These are phyloP conservation scores for Trichoderma sp. DNA, from an alignment of 2,329 filamentous ascomycete genomes.

Conservation along the genomic window DNA sequence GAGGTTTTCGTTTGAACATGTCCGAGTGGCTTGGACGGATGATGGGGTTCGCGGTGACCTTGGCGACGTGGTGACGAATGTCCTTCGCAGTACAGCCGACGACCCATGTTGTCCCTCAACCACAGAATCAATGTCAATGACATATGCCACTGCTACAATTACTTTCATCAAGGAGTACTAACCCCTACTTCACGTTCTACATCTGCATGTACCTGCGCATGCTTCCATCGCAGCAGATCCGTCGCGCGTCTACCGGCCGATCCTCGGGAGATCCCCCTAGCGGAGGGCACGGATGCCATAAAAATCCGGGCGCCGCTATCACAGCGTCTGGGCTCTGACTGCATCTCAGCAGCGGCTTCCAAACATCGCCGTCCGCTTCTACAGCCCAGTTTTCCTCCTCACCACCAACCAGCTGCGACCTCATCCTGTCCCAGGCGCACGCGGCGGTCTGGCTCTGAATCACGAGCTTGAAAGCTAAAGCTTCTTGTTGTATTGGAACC, in stretches of 20 bases:
- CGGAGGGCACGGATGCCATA: constrained; percentile 17
- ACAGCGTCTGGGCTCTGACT: constrained; percentile 26
- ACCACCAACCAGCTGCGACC: constrained; percentile 7
- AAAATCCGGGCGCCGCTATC: constrained; percentile 35
- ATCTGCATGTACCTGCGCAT: not conserved
- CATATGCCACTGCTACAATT: no score
- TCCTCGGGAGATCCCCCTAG: constrained; percentile 7
- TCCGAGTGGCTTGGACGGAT: no score
- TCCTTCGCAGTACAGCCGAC: no score
- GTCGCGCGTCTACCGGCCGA: constrained; percentile 8
- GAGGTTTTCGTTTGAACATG: no score
- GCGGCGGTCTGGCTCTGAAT: constrained; percentile 23
- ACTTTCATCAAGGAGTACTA: no score
- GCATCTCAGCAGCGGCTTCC: constrained; percentile 22
- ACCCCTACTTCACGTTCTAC: no score
- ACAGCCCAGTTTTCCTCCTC: constrained; percentile 22
- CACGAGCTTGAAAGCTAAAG: not conserved
- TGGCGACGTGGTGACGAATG: no score
- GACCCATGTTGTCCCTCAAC: no score
- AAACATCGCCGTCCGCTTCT: constrained; percentile 21
- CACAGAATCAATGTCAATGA: no score
- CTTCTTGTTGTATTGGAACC: not conserved
- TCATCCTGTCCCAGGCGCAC: not conserved
- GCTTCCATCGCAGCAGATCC: not conserved
- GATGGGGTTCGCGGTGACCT: no score